A percentile compares a stretch with the other conserved stretches of the same genome.
Evolutionary conservation across 805 yeast genomes (phyloP).

Genomic region (Wickerhamomyces xylosicus): DNA sequence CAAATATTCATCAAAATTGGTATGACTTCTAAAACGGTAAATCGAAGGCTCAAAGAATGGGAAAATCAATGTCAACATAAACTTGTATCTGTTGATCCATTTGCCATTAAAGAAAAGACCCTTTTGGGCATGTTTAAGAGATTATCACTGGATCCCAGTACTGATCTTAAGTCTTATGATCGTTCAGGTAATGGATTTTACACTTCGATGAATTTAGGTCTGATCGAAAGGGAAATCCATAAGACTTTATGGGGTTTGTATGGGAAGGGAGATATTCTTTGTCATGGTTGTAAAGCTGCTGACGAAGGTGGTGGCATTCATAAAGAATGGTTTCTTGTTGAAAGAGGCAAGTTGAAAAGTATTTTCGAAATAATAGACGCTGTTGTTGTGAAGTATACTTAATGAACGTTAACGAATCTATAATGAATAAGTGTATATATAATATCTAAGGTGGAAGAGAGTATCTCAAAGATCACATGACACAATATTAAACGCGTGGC

Average conservation of each 20-base stretch:
- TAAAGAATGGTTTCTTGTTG: slow-evolving; percentile 18
- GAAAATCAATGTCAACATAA: slow-evolving; percentile 16
- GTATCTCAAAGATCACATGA: not conserved
- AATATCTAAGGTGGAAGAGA: no score
- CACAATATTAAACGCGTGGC: not conserved
- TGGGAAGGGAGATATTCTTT: slow-evolving; percentile 16
- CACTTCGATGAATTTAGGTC: slow-evolving; percentile 4
- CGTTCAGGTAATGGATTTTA: slow-evolving; percentile 9
- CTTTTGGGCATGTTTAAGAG: slow-evolving; percentile 3
- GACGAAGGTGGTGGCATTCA: slow-evolving; percentile 11
- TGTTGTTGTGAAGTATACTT: not conserved
- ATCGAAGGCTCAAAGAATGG: slow-evolving; percentile 15
- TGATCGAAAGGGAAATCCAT: slow-evolving; percentile 15
- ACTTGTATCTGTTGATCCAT: slow-evolving; percentile 10
- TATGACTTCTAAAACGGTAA: slow-evolving; percentile 13
- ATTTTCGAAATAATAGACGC: slow-evolving; percentile 11
- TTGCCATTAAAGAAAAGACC: slow-evolving; percentile 1
- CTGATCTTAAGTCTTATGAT: slow-evolving; percentile 2
- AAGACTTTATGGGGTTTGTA: slow-evolving; percentile 5
- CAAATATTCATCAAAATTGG: slow-evolving; percentile 18
- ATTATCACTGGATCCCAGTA: slow-evolving; percentile 2
- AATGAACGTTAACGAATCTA: no score
- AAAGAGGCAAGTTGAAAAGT: slow-evolving; percentile 6
- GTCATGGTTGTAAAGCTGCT: slow-evolving; percentile 14
- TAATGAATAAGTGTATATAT: no score